These are phyloP conservation scores for Leccinum disarticulatum DNA, from an alignment of 768 basidiomycete genomes.

Conservation along the genomic window DNA sequence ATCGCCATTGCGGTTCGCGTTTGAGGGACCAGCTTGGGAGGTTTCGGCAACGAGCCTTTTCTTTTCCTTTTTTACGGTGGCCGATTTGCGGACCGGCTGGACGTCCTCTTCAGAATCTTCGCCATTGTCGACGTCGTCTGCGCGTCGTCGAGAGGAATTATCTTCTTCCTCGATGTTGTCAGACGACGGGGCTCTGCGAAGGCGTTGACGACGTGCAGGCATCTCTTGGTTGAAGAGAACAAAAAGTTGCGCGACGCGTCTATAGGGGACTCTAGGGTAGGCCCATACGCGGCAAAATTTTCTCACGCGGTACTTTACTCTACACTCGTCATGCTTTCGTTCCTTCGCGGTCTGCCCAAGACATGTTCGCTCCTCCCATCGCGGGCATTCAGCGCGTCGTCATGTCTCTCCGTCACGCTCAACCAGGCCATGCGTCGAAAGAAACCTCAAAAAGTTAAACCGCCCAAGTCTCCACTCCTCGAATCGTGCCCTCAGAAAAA, in stretches of 20 bases:
- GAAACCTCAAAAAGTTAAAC: conserved; percentile 47
- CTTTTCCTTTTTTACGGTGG: conserved; percentile 32
- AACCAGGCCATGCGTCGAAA: conserved; percentile 88
- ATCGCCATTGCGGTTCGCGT: conserved; percentile 26
- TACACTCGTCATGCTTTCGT: conserved; percentile 25
- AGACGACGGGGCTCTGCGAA: conserved; percentile 48
- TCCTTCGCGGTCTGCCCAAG: conserved; percentile 22
- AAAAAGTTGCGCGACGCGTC: conserved; percentile 21
- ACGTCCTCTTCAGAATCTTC: conserved; percentile 40
- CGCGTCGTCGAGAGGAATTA: conserved; percentile 38
- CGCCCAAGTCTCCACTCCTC: conserved; percentile 74
- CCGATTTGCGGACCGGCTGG: conserved; percentile 35
- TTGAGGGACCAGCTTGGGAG: conserved; percentile 26
- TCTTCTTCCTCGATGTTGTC: conserved; percentile 63
- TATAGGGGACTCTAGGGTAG: conserved; percentile 29
- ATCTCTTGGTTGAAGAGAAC: conserved; percentile 23
- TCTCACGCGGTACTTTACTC: conserved; percentile 3
- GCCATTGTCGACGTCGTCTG: conserved; percentile 37
- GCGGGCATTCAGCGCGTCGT: conserved; percentile 64
- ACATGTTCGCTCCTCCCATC: conserved; percentile 25
- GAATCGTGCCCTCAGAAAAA: conserved; percentile 82
- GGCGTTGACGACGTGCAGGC: conserved; percentile 40
- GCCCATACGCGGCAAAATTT: conserved; percentile 24
- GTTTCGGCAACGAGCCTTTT: conserved; percentile 2
- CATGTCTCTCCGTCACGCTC: conserved; percentile 63